Conservation (phyloP, 208 protist species). For the Eutreptiella sp. region DNA sequence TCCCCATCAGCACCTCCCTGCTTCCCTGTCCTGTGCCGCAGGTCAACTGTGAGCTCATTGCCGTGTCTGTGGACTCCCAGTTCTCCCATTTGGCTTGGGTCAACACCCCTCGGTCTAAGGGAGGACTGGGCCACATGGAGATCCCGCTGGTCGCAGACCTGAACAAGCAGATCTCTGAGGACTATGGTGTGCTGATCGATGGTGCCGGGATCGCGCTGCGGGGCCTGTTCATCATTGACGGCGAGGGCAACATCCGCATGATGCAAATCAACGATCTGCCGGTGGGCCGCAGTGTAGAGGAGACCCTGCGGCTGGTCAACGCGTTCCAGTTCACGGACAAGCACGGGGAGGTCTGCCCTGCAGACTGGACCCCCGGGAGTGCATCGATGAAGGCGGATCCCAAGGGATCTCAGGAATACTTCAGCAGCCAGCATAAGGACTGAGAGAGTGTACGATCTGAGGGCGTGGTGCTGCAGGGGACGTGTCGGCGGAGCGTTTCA, state of each 20-base stretch:
- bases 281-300: constrained; percentile 89
- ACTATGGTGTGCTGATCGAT: constrained; percentile 90
- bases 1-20: no score
- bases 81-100: constrained; percentile 93
- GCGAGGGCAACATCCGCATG: constrained; percentile 78
- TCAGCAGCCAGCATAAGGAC: no score
- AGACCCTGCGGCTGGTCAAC: constrained; percentile 87
- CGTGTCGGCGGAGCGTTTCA: no score
- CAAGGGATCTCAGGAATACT: constrained; percentile 72
- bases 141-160: constrained; percentile 93
- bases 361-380: constrained; percentile 84
- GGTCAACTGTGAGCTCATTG: constrained; percentile 77
- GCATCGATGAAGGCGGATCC: constrained; percentile 80
- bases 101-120: constrained; percentile 84
- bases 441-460: no score
- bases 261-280: constrained; percentile 89
- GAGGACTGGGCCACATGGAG: constrained; percentile 90
- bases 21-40: no score
- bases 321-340: constrained; percentile 91
- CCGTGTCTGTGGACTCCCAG: constrained; percentile 80
- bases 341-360: constrained; percentile 86
- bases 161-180: constrained; percentile 76
- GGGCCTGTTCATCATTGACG: constrained; percentile 92
- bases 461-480: no score
- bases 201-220: constrained; percentile 68